phyloP scores from a whole-genome alignment of 164 flowering plant genomes.

The Litsea cubeba region DNA sequence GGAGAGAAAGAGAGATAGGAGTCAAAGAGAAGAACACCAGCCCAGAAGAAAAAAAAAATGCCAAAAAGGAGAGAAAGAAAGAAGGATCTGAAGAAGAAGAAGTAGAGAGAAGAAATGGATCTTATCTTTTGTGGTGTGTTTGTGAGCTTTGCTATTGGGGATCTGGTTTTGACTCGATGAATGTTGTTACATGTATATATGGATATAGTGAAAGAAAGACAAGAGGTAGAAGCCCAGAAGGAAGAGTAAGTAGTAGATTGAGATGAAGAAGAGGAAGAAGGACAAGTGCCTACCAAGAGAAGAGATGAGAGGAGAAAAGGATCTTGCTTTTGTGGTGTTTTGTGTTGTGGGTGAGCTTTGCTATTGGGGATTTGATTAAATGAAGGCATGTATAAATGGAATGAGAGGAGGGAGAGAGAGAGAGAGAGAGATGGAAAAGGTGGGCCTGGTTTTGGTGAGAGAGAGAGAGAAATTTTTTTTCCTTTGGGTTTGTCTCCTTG shows the following conservation, averaged over 20 bases:
- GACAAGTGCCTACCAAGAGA: background rate
- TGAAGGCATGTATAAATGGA: background rate
- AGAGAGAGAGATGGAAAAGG: background rate
- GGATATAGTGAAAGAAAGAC: background rate
- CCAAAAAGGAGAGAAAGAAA: background rate
- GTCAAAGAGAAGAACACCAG: background rate
- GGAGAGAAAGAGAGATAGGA: slow-evolving; percentile 1
- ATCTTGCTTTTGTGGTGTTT: background rate
- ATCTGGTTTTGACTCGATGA: too few species aligned
- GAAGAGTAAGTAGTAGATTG: background rate
- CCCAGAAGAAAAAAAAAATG: too few species aligned
- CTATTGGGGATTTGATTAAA: background rate
- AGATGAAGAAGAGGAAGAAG: background rate
- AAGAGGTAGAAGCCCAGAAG: background rate
- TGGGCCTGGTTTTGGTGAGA: too few species aligned
- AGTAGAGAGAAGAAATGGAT: background rate
- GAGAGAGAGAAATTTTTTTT: too few species aligned
- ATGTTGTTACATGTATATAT: too few species aligned
- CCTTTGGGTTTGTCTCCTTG: too few species aligned
- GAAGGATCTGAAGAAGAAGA: background rate
- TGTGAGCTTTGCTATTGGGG: too few species aligned
- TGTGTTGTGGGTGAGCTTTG: background rate
- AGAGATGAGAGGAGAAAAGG: too few species aligned
- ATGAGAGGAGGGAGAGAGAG: background rate
- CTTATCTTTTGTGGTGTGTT: too few species aligned